Base-by-base conservation (phyloP, 139 green algal species). In the Chlamydomonas sp. region DNA sequence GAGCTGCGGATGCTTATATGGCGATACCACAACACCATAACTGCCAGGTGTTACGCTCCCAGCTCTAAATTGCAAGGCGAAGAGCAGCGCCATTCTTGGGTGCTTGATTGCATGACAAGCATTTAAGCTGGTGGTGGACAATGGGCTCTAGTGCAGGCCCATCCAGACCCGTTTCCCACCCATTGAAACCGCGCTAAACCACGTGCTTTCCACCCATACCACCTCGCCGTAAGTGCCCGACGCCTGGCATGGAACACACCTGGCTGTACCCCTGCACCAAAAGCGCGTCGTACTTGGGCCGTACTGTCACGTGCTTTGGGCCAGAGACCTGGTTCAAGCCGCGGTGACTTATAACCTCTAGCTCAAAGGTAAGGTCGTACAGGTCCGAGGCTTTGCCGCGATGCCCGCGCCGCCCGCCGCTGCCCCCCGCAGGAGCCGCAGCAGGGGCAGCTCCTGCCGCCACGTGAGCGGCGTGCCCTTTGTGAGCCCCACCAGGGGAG, bases 321-420 rank as follows among this genome's bases (percentile, higher is more conserved):
- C 75, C 74, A 5, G 84, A 78, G 16, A 88, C 84, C 75, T 77
- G 84, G 64, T 83, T 88, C 4, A 88, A 64, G 49, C 74, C 84
- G 63, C 75, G 75, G 63, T 83, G 74, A 49, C 84, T 88, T 1
- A 88, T 49, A 31, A 86, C 82, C 82, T 86, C 82, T 60, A 86
- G 59, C 82, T 86, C 82, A 63, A 86, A 86, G 71, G 59, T 80
- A 5, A 86, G n/a, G 71, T 86, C 82, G 71, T 86, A 86, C 61
- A 86, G 72, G n/a, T 86, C 82, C 0, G 71, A 71, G 9, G 80
- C 17, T 58, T 85, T 85, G 67, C 67, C 57, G 3, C 57, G 49
- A 0, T 57, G 3, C 7, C 67, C 57, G 49, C 80, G 58, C 1
- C 71, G 79, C 31, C 7, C 64, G 79, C 69, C 14, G 16, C 10